A percentile compares a stretch with the other conserved stretches of the same genome.
Conservation (phyloP, 148 eudicot species). For the Amaranthus palmeri region DNA sequence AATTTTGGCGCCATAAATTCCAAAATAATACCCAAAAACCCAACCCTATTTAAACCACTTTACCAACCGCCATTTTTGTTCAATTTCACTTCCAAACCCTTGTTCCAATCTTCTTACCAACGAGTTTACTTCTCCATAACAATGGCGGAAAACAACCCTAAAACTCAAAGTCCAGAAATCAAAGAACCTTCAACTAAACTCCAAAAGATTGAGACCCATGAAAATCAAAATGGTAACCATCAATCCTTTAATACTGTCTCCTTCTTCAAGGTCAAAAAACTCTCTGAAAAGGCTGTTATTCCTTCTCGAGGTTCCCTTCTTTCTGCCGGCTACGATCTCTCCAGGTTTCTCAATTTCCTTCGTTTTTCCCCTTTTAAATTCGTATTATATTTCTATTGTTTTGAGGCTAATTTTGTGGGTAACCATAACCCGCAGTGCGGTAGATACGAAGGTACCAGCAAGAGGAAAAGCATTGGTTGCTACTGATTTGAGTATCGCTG, state of each 20-base stretch:
- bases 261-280: constrained; percentile 56
- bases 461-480: constrained; percentile 83
- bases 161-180: constrained; percentile 28
- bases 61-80: not conserved
- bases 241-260: not conserved
- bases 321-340: constrained; percentile 85
- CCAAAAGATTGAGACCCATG: constrained; percentile 41
- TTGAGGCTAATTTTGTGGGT: not conserved
- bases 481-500: constrained; percentile 79
- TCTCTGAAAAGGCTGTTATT: constrained; percentile 69
- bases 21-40: not conserved
- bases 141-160: constrained; percentile 39
- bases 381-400: not conserved
- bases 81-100: not conserved
- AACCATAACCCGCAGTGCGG: constrained; percentile 36
- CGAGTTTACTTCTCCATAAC: not conserved
- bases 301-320: constrained; percentile 65
- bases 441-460: constrained; percentile 65
- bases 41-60: not conserved
- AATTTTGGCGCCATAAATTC: constrained; percentile 34
- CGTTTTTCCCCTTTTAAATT: not conserved
- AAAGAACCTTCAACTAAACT: constrained; percentile 47
- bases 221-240: constrained; percentile 8
- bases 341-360: constrained; percentile 37
- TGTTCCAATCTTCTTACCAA: not conserved